Evolutionary conservation across 371 early-diverging fungal species (phyloP).

Genomic region (Mucor saturninus): DNA sequence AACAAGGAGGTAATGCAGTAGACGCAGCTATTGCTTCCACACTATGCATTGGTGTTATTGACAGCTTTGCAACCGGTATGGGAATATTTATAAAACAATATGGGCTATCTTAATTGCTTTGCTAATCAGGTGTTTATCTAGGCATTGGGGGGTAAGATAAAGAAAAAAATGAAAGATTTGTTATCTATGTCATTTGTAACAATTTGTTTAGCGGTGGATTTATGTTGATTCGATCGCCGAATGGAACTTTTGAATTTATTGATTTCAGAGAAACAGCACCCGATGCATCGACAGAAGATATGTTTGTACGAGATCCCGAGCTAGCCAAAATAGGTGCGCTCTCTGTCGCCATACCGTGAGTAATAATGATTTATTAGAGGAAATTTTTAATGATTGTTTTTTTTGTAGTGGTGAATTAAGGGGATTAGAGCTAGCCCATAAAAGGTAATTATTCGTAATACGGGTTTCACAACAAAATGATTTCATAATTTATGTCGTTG

Average conservation of each 20-base stretch:
- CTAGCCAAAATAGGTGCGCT: slow-evolving; percentile 79
- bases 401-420: slow-evolving; percentile 81
- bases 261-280: slow-evolving; percentile 96
- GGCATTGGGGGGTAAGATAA: slow-evolving; percentile 52
- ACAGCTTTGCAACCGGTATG: slow-evolving; percentile 96
- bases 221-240: slow-evolving; percentile 83
- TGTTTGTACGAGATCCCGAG: slow-evolving; percentile 72
- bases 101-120: neutral
- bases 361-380: slow-evolving; percentile 1
- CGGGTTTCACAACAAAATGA: neutral
- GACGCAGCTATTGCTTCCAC: slow-evolving; percentile 96
- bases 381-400: slow-evolving; percentile 3
- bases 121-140: slow-evolving; percentile 1
- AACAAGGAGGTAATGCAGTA: slow-evolving; percentile 94
- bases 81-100: neutral
- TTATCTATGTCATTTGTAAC: neutral
- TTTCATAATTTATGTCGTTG: neutral
- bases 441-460: slow-evolving; percentile 34
- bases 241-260: slow-evolving; percentile 64
- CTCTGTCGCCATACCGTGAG: slow-evolving; percentile 88
- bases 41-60: slow-evolving; percentile 93
- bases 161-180: no score
- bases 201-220: slow-evolving; percentile 85
- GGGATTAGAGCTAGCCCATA: slow-evolving; percentile 87
- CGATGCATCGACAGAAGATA: slow-evolving; percentile 65